These are phyloP conservation scores for Biancaea sappan DNA, from an alignment of 306 rosid genomes.

Conservation along the genomic window DNA sequence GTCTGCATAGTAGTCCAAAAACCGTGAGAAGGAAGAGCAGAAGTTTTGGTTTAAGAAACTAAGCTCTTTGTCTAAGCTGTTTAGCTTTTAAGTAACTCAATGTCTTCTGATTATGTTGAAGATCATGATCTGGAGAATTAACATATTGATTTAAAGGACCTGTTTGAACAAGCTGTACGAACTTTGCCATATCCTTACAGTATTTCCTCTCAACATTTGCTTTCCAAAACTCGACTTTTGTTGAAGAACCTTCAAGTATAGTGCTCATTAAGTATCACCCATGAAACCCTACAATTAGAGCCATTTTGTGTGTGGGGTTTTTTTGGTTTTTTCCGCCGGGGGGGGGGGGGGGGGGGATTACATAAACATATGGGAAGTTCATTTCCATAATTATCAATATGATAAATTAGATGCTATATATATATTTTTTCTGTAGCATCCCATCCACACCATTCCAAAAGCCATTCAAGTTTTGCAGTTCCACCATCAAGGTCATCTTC, in stretches of 20 bases:
- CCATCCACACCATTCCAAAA: slow-evolving; percentile 38
- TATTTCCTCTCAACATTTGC: slow-evolving; percentile 2
- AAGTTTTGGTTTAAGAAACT: background rate
- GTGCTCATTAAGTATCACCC: background rate
- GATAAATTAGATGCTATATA: background rate
- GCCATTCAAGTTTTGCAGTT: slow-evolving; percentile 39
- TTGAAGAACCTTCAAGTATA: background rate
- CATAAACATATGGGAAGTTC: slow-evolving; percentile 10
- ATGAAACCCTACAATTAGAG: slow-evolving; percentile 31
- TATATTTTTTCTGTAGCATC: slow-evolving; percentile 42
- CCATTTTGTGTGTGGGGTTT: too few relatives aligned
- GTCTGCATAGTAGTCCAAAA: background rate
- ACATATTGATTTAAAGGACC: slow-evolving; percentile 8
- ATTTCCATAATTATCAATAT: background rate
- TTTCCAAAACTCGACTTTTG: background rate
- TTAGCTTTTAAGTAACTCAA: slow-evolving; percentile 19
- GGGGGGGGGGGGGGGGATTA: background rate
- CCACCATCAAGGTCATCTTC: slow-evolving; percentile 43
- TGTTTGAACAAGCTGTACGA: background rate
- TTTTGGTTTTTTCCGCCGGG: too few relatives aligned
- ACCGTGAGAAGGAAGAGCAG: background rate
- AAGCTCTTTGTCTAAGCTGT: background rate
- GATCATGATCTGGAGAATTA: background rate
- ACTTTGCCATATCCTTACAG: background rate
- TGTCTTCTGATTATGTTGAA: background rate